Base-by-base conservation (phyloP, 257 asterid genomes). In the Fraxinus excelsior region DNA sequence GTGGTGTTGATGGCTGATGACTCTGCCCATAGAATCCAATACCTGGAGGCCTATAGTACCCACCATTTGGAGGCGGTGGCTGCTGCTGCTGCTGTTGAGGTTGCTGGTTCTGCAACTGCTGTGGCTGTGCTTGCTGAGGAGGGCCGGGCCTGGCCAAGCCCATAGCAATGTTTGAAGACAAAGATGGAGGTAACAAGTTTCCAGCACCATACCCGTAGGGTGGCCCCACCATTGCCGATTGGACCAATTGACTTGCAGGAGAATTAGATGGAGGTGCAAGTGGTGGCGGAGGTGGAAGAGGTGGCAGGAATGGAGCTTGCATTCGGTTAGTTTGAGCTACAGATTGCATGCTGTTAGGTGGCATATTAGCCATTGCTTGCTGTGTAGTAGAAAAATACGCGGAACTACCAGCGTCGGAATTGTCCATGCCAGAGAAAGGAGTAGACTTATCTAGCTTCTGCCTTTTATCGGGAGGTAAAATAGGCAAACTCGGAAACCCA, bases 1-100 rank as follows among this genome's bases (percentile, higher is more conserved):
- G 95, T 10, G 96, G 97, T 2, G 97, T 84, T 4, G 98, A 82
- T 25, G 94, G 87, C 85, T 90, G 97, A 86, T 89, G 98, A 83
- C 86, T 87, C 75, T 90, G 97, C 77, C 96, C 96, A 58, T 89
- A 91, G 75, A 93, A 96, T 71, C 98, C 99, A 18, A 89, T 75
- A 26, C 98, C 98, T 0, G 90, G 81, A 12, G 97, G 94, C 80
- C 96, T 85, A 70, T 88, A 96, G 80, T 80, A 93, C 71, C 91
- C 92, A 6, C 94, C 87, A 72, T 76, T 88, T 21, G 80, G 78
- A 23, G 90, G 84, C 68, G 70, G 90, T 14, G 37, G 87, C 51
- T 67, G 81, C 79, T 56, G 86, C 62, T 67, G 84, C 70, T 82
- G 90, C 69, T 79, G 83, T 53, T 73, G 88, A 26, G 37, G 78